These are phyloP conservation scores for Colletotrichum aenigma DNA, from an alignment of 2,329 filamentous ascomycete genomes.

Conservation along the genomic window DNA sequence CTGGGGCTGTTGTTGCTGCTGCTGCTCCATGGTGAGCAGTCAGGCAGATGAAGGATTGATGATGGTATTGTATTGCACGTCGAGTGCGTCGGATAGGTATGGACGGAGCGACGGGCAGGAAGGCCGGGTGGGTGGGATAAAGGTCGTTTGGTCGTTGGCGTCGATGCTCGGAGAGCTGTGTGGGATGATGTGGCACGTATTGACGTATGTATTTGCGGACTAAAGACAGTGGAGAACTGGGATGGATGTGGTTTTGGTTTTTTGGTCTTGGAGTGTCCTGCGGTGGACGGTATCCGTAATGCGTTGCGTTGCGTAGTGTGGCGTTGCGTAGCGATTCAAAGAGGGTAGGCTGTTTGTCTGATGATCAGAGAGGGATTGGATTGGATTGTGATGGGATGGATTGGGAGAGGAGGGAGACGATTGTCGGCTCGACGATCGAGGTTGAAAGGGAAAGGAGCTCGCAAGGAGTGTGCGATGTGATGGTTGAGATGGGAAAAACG, in stretches of 20 bases:
- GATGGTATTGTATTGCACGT: constrained; percentile 46
- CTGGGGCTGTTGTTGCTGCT: constrained; percentile 39
- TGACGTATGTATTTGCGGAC: constrained; percentile 20
- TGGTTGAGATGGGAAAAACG: constrained; percentile 21
- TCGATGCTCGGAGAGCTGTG: constrained; percentile 7
- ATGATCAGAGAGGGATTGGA: constrained; percentile 15
- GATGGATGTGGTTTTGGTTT: constrained; percentile 19
- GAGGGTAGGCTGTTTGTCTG: constrained; percentile 18
- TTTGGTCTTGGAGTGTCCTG: constrained; percentile 1
- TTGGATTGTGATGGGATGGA: constrained; percentile 10
- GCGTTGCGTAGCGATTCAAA: constrained; percentile 14
- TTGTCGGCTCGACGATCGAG: constrained; percentile 20
- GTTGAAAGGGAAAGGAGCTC: constrained; percentile 20
- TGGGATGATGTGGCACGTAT: constrained; percentile 21
- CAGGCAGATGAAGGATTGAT: constrained; percentile 24
- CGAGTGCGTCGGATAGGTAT: constrained; percentile 32
- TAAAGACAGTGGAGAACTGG: constrained; percentile 23
- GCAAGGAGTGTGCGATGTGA: constrained; percentile 24
- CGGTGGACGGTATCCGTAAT: background rate
- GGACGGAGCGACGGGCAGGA: background rate
- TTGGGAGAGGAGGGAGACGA: background rate
- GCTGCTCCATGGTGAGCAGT: constrained; percentile 63
- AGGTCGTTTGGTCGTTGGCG: constrained; percentile 2
- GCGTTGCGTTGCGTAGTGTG: background rate
- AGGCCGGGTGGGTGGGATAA: constrained; percentile 20